Evolutionary conservation across 306 rosid genomes (phyloP).

Genomic region (Acacia confusa): DNA sequence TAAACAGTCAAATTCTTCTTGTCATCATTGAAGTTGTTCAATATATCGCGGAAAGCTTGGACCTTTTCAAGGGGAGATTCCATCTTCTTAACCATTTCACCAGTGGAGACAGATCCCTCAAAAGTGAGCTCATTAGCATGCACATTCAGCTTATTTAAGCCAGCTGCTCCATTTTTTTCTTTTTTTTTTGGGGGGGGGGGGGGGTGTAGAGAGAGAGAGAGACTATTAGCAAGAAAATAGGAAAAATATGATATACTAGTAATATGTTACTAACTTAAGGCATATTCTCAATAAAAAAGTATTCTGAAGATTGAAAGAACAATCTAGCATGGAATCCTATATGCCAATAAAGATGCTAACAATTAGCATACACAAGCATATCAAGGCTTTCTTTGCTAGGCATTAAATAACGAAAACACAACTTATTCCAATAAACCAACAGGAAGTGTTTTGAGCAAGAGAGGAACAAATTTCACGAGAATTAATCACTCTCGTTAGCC

Average conservation of each 20-base stretch:
- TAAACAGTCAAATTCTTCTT: conserved; percentile 67
- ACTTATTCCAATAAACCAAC: conserved; percentile 14
- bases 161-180: conserved; percentile 54
- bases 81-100: conserved; percentile 75
- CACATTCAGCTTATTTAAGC: conserved; percentile 58
- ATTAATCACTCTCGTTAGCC: conserved; percentile 23
- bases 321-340: conserved; percentile 10
- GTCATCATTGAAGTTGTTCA: conserved; percentile 45
- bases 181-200: no score
- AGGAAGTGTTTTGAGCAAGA: conserved; percentile 14
- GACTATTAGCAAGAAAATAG: conserved; percentile 9
- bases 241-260: conserved; percentile 13
- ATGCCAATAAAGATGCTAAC: neutral
- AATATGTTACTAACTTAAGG: conserved; percentile 16
- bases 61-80: conserved; percentile 93
- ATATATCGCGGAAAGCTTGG: conserved; percentile 56
- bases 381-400: conserved; percentile 19
- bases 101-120: conserved; percentile 76
- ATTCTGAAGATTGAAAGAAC: conserved; percentile 7
- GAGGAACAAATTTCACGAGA: conserved; percentile 6
- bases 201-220: neutral
- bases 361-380: neutral
- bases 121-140: conserved; percentile 86
- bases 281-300: conserved; percentile 14
- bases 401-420: neutral